Evolutionary conservation across 768 basidiomycete species (phyloP).

Genomic region (Leccinum disarticulatum): DNA sequence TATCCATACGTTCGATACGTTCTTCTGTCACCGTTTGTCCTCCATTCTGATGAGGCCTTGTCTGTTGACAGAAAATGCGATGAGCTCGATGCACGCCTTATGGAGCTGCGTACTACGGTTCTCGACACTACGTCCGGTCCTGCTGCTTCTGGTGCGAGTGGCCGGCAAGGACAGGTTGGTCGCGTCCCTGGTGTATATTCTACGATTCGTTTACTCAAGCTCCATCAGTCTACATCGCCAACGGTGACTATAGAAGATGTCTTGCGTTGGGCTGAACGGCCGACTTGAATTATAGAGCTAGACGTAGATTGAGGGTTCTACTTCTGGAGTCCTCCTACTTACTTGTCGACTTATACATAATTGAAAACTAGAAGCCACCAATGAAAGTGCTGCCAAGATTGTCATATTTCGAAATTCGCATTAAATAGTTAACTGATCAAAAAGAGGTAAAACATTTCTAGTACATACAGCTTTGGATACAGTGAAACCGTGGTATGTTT

Average conservation of each 20-base stretch:
- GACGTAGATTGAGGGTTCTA: too few species aligned
- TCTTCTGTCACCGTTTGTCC: neutral
- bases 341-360: too few species aligned
- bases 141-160: neutral
- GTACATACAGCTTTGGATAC: too few species aligned
- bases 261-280: constrained; percentile 58
- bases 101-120: constrained; percentile 44
- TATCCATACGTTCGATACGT: constrained; percentile 62
- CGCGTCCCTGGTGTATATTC: neutral
- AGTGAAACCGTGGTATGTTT: too few species aligned
- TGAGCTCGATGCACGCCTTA: constrained; percentile 60
- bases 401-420: too few species aligned
- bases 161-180: constrained; percentile 22
- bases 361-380: too few species aligned
- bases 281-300: constrained; percentile 18
- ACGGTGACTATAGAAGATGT: constrained; percentile 39
- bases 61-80: constrained; percentile 62
- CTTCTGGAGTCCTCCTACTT: too few species aligned
- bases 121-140: constrained; percentile 14
- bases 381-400: too few species aligned
- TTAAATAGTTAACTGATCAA: too few species aligned
- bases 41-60: constrained; percentile 8
- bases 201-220: neutral
- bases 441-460: too few species aligned
- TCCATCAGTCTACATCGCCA: constrained; percentile 11